These are phyloP conservation scores for Gyromitra esculenta DNA, from an alignment of 2,329 filamentous ascomycete genomes.

Conservation along the genomic window DNA sequence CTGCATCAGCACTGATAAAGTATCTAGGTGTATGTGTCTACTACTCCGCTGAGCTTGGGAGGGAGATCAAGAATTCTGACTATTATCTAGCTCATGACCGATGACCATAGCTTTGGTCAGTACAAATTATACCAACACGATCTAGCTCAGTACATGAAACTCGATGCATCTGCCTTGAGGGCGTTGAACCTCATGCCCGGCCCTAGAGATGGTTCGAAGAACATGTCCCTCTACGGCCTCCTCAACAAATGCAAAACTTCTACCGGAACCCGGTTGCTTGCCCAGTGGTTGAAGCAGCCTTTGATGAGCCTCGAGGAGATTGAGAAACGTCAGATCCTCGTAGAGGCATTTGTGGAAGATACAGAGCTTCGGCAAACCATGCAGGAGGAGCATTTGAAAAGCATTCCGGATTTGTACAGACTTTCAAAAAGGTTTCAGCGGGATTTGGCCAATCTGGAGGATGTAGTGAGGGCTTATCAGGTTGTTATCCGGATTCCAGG, in stretches of 20 bases:
- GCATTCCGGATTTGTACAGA: slow-evolving; percentile 92
- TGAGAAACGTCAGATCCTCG: slow-evolving; percentile 88
- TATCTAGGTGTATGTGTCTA: slow-evolving; percentile 76
- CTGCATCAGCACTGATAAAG: slow-evolving; percentile 90
- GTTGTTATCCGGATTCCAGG: slow-evolving; percentile 90
- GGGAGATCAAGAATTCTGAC: slow-evolving; percentile 3
- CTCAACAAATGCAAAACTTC: slow-evolving; percentile 98
- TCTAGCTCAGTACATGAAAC: slow-evolving; percentile 95
- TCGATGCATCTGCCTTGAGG: slow-evolving; percentile 92
- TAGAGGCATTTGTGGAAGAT: slow-evolving; percentile 92
- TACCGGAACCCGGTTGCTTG: slow-evolving; percentile 84
- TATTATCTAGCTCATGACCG: slow-evolving; percentile 68
- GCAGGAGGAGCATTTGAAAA: slow-evolving; percentile 93
- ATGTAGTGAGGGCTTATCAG: slow-evolving; percentile 95
- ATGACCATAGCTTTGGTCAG: slow-evolving; percentile 94
- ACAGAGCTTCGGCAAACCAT: slow-evolving; percentile 94
- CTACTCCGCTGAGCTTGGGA: background rate
- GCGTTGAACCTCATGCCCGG: slow-evolving; percentile 98
- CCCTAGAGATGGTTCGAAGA: slow-evolving; percentile 92
- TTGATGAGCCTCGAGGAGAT: slow-evolving; percentile 92
- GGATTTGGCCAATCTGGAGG: slow-evolving; percentile 88
- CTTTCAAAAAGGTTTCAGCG: slow-evolving; percentile 95
- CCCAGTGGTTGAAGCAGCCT: slow-evolving; percentile 98
- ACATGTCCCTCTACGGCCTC: slow-evolving; percentile 93
- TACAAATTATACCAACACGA: slow-evolving; percentile 98